Percentiles rank a stretch among this genome's conserved stretches.
These are phyloP conservation scores for Xylaria sp. DNA, from an alignment of 2,329 filamentous ascomycete species.

Conservation along the genomic window DNA sequence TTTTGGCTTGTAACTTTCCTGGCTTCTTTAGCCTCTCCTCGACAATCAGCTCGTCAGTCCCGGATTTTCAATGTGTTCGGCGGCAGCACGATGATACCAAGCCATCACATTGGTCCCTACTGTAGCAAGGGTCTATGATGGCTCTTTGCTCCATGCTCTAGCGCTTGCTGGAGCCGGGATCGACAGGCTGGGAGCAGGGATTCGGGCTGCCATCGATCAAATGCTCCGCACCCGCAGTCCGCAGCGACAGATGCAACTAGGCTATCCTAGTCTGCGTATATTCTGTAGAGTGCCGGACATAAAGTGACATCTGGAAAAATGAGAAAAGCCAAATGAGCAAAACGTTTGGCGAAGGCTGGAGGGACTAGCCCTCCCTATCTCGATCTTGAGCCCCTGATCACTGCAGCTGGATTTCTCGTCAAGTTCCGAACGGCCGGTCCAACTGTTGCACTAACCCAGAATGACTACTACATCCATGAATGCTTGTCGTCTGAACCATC, in stretches of 20 bases:
- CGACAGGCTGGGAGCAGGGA: conserved; percentile 46
- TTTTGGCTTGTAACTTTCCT: conserved; percentile 32
- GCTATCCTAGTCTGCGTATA: conserved; percentile 7
- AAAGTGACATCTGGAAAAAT: conserved; percentile 43
- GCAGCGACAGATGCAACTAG: conserved; percentile 28
- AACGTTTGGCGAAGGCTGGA: conserved; percentile 23
- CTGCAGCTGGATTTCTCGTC: conserved; percentile 38
- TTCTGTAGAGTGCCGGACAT: conserved; percentile 35
- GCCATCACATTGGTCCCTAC: conserved; percentile 40
- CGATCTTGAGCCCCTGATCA: conserved; percentile 35
- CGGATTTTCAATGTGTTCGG: conserved; percentile 30
- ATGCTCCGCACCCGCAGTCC: conserved; percentile 36
- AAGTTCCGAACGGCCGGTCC: conserved; percentile 43
- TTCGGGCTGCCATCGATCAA: conserved; percentile 40
- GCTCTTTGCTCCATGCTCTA: conserved; percentile 40
- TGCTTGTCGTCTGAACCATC: conserved; percentile 36
- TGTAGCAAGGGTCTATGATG: conserved; percentile 38
- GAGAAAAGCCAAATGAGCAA: conserved; percentile 36
- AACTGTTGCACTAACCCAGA: conserved; percentile 38
- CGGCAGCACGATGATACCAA: conserved; percentile 31
- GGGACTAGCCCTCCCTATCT: conserved; percentile 32
- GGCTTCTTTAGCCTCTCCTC: conserved; percentile 34
- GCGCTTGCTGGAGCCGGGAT: conserved; percentile 47
- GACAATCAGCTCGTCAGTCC: conserved; percentile 27
- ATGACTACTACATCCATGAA: conserved; percentile 32